Percentiles rank a stretch among this genome's conserved stretches.
phyloP scores from a whole-genome alignment of 2,329 filamentous ascomycete genomes.

The Ophiostoma ips region DNA sequence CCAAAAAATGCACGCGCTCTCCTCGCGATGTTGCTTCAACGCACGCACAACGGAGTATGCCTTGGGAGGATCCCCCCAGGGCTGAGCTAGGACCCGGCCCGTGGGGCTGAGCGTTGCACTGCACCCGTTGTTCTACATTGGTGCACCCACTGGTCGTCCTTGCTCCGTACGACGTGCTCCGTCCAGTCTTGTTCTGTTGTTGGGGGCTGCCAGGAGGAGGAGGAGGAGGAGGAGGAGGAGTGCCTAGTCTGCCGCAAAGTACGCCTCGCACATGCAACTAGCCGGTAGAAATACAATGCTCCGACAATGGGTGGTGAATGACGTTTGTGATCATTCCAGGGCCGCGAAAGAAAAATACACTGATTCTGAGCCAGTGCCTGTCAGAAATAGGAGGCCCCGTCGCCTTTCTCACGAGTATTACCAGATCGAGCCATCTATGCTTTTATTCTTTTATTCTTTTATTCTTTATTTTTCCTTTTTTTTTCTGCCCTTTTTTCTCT shows the following conservation, averaged over 20 bases:
- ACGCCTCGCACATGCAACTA: slow-evolving; percentile 7
- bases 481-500: background rate
- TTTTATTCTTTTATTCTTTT: background rate
- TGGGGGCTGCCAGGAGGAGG: background rate
- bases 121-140: background rate
- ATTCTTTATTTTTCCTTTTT: background rate
- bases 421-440: too few relatives aligned
- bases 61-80: slow-evolving; percentile 5
- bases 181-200: background rate
- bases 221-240: too few relatives aligned
- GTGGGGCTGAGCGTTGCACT: slow-evolving; percentile 11
- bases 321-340: too few relatives aligned
- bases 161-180: too few relatives aligned
- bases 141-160: background rate
- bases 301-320: too few relatives aligned
- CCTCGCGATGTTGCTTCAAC: background rate
- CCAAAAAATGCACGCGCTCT: too few relatives aligned
- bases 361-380: too few relatives aligned
- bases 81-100: slow-evolving; percentile 7
- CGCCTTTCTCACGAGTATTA: too few relatives aligned
- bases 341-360: too few relatives aligned
- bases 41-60: slow-evolving; percentile 4
- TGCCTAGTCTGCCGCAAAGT: slow-evolving; percentile 8
- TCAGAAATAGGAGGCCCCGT: background rate
- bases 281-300: too few relatives aligned